Conservation (phyloP, 2,329 filamentous ascomycete species). For the Rutstroemia sp. region DNA sequence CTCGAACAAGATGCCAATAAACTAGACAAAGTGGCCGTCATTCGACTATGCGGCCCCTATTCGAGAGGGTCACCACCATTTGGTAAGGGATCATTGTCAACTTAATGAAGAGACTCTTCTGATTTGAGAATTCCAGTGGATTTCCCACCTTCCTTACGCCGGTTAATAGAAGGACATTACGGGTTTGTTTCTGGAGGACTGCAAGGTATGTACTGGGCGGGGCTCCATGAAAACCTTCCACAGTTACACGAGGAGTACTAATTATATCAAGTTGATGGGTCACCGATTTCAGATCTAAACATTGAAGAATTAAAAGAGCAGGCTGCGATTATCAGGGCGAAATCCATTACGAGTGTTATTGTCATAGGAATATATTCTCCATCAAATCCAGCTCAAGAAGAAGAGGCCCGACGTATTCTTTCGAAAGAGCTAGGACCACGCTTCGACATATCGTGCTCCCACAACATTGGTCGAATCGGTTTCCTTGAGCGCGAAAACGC, state of each 20-base stretch:
- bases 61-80: constrained; percentile 42
- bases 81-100: not conserved
- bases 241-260: not conserved
- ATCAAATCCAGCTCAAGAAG: constrained; percentile 48
- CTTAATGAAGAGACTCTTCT: not conserved
- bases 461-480: constrained; percentile 39
- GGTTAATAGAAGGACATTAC: constrained; percentile 39
- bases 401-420: constrained; percentile 40
- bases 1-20: constrained; percentile 41
- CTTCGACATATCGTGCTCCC: constrained; percentile 43
- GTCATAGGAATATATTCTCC: constrained; percentile 51
- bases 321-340: constrained; percentile 24
- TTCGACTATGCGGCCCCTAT: constrained; percentile 42
- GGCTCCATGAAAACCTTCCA: not conserved
- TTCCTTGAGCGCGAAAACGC: constrained; percentile 58
- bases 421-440: constrained; percentile 30
- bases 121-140: constrained; percentile 29
- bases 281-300: constrained; percentile 18
- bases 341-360: constrained; percentile 39
- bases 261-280: constrained; percentile 22
- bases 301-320: constrained; percentile 24
- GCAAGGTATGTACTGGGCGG: constrained; percentile 18
- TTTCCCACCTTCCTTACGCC: constrained; percentile 38
- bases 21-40: constrained; percentile 43
- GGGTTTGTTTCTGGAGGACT: constrained; percentile 39